Conservation (phyloP, 495 filamentous ascomycete species). For the Aspergillus carlsbadensis region DNA sequence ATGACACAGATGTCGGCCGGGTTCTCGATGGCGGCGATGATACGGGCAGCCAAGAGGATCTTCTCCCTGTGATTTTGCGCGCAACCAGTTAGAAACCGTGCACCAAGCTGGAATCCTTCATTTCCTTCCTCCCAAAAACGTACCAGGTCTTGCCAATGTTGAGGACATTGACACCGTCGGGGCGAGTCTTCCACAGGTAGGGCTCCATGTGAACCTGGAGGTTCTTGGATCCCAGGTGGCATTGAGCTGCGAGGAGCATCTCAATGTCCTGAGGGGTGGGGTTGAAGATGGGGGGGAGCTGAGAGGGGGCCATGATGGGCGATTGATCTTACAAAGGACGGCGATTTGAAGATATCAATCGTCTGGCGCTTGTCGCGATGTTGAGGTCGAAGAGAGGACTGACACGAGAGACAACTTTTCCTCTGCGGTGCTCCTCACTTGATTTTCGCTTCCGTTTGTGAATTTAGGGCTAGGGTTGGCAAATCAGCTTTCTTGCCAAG, state of each 20-base stretch:
- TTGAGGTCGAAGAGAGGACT: slow-evolving; percentile 37
- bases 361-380: slow-evolving; percentile 50
- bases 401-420: slow-evolving; percentile 36
- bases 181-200: slow-evolving; percentile 98
- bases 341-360: slow-evolving; percentile 54
- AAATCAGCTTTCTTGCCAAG: slow-evolving; percentile 1
- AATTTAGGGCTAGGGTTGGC: slow-evolving; percentile 43
- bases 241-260: slow-evolving; percentile 96
- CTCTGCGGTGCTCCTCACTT: slow-evolving; percentile 26
- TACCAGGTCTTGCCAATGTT: slow-evolving; percentile 99
- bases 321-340: slow-evolving; percentile 50
- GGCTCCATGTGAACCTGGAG: slow-evolving; percentile 98
- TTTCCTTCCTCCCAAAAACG: slow-evolving; percentile 25
- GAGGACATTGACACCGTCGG: slow-evolving; percentile 96
- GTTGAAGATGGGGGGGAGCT: slow-evolving; percentile 89
- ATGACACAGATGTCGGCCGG: slow-evolving; percentile 98
- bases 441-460: slow-evolving; percentile 47
- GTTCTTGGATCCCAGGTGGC: slow-evolving; percentile 98
- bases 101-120: not conserved
- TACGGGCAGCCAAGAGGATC: slow-evolving; percentile 95
- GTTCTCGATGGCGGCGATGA: slow-evolving; percentile 99
- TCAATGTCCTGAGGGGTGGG: slow-evolving; percentile 89
- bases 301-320: slow-evolving; percentile 87
- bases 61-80: slow-evolving; percentile 75
- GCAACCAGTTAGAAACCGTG: slow-evolving; percentile 25